These are phyloP conservation scores for Chamaenerion angustifolium DNA, from an alignment of 345 rosid species.

Conservation along the genomic window DNA sequence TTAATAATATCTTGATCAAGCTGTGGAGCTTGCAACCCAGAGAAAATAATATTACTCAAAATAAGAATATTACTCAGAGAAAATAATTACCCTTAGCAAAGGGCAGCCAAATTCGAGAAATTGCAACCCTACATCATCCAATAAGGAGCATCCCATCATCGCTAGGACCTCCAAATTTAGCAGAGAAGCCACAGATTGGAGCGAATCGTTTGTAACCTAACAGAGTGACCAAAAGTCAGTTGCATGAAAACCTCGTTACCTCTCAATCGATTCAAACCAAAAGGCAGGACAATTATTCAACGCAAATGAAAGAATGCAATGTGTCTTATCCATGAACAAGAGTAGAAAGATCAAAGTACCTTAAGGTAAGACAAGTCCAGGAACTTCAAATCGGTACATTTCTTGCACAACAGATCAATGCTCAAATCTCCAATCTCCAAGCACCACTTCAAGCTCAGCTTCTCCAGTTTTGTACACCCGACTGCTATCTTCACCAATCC, in stretches of 20 bases:
- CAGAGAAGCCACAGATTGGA: constrained; percentile 47
- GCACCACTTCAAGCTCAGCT: constrained; percentile 88
- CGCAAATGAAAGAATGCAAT: neutral
- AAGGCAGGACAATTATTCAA: neutral
- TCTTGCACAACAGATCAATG: constrained; percentile 75
- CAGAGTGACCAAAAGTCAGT: neutral
- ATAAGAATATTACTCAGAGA: neutral
- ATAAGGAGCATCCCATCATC: constrained; percentile 44
- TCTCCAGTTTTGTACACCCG: constrained; percentile 48
- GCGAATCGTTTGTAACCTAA: constrained; percentile 64
- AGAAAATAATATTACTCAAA: neutral
- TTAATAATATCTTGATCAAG: neutral
- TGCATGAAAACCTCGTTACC: no score
- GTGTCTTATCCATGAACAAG: constrained; percentile 4
- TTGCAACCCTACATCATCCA: constrained; percentile 52
- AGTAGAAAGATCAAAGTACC: constrained; percentile 32
- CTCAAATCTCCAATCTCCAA: constrained; percentile 78
- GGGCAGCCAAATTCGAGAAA: constrained; percentile 55
- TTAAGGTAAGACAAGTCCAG: constrained; percentile 80
- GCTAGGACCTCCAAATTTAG: constrained; percentile 47
- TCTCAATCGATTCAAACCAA: no score
- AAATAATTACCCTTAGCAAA: constrained; percentile 38
- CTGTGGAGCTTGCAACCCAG: neutral
- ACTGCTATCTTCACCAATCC: constrained; percentile 78
- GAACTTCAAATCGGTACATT: constrained; percentile 40